Conservation (phyloP, 2,329 filamentous ascomycete genomes). For the Botrytis elliptica region DNA sequence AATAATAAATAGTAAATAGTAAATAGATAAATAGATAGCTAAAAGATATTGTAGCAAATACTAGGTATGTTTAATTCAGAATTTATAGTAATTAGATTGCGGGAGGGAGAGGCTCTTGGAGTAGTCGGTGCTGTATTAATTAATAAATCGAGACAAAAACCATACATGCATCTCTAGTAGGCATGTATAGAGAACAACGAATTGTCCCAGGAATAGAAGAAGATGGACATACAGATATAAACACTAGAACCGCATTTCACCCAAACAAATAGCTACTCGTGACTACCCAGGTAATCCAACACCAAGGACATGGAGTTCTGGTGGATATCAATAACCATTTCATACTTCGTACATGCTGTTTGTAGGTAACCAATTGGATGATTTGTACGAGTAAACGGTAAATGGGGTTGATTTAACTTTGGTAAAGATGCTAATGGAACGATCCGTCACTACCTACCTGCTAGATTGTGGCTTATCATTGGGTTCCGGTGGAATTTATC, state of each 20-base stretch:
- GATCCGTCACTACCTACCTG: neutral
- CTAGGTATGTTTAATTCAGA: neutral
- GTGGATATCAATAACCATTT: neutral
- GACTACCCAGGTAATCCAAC: neutral
- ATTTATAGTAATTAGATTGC: rapidly evolving
- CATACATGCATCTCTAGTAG: too few species aligned
- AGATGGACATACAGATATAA: neutral
- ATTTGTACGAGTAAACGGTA: neutral
- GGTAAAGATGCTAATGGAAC: neutral
- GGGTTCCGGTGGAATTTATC: neutral
- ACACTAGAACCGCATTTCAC: neutral
- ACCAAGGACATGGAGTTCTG: slow-evolving; percentile 7
- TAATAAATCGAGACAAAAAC: neutral
- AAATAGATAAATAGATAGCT: neutral
- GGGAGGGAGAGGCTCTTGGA: neutral
- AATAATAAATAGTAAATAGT: too few species aligned
- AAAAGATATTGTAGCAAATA: neutral
- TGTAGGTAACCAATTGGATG: neutral
- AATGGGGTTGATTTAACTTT: neutral
- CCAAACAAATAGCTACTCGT: neutral
- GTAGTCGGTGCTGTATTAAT: neutral
- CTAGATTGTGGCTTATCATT: neutral
- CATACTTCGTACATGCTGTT: neutral
- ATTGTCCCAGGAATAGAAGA: neutral
- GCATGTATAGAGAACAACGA: too few species aligned